Conservation (phyloP, 306 rosid species). For the Rosa multiflora region DNA sequence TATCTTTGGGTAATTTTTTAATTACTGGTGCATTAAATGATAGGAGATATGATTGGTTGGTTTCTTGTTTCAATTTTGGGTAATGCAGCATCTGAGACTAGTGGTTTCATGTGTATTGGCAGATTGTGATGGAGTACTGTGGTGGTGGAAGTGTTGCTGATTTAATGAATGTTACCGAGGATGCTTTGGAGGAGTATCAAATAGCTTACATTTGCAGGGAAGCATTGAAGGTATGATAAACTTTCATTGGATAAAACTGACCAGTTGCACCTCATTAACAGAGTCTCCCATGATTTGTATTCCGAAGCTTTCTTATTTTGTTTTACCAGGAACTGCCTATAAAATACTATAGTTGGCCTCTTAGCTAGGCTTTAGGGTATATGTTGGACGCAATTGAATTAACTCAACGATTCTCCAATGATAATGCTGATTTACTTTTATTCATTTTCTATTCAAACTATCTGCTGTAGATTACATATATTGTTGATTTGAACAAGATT, state of each 20-base stretch:
- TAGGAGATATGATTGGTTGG: not conserved
- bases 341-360: not conserved
- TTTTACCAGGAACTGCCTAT: not conserved
- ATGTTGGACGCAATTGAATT: not conserved
- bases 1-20: constrained; percentile 84
- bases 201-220: constrained; percentile 95
- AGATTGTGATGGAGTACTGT: constrained; percentile 99
- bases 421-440: not conserved
- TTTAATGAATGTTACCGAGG: constrained; percentile 82
- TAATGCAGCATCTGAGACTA: constrained; percentile 28
- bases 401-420: not conserved
- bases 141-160: constrained; percentile 99
- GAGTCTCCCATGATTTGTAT: constrained; percentile 9
- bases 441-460: not conserved
- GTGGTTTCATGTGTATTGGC: constrained; percentile 47
- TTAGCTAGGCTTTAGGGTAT: not conserved
- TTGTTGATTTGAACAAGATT: constrained; percentile 16
- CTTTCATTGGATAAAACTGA: not conserved
- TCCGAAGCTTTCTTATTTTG: constrained; percentile 2
- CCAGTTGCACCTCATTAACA: constrained; percentile 9
- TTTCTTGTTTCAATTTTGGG: not conserved
- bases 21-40: not conserved
- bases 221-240: constrained; percentile 72
- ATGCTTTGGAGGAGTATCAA: constrained; percentile 89
- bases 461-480: constrained; percentile 9